These are phyloP conservation scores for Capronia epimyces DNA, from an alignment of 2,329 filamentous ascomycete genomes.

Conservation along the genomic window DNA sequence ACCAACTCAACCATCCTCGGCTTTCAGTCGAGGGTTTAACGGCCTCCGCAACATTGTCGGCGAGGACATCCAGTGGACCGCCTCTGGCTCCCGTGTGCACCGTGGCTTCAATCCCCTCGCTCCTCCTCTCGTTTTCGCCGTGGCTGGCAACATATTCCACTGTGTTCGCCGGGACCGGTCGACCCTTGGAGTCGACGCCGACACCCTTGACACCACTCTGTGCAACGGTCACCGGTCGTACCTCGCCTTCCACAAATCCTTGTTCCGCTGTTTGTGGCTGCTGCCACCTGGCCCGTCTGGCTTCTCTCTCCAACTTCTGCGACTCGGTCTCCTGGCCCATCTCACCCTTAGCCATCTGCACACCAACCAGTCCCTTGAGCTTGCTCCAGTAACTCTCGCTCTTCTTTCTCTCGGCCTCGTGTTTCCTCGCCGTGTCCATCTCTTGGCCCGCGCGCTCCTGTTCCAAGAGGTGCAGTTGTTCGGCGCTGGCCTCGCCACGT, in stretches of 20 bases:
- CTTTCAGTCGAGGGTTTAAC: constrained; percentile 13
- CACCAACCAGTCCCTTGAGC: constrained; percentile 20
- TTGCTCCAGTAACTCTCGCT: constrained; percentile 32
- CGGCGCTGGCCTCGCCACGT: constrained; percentile 36
- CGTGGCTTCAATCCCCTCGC: constrained; percentile 7
- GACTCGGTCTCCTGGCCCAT: constrained; percentile 21
- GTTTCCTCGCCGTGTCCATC: constrained; percentile 39
- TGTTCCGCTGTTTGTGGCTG: constrained; percentile 7
- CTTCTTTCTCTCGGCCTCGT: constrained; percentile 37
- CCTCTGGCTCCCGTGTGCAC: constrained; percentile 9
- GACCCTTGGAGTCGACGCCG: constrained; percentile 27
- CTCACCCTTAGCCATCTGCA: constrained; percentile 18
- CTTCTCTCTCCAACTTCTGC: constrained; percentile 12
- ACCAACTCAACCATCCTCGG: constrained; percentile 21
- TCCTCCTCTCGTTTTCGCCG: constrained; percentile 7
- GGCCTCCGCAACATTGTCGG: constrained; percentile 19
- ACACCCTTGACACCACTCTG: constrained; percentile 24
- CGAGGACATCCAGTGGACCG: constrained; percentile 24
- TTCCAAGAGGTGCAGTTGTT: constrained; percentile 42
- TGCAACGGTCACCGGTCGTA: constrained; percentile 13
- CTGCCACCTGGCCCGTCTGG: constrained; percentile 10
- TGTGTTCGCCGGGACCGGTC: constrained; percentile 25
- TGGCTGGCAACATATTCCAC: constrained; percentile 21
- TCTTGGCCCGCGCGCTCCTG: constrained; percentile 44
- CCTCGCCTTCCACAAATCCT: constrained; percentile 15